Evolutionary conservation across 1,284 basidiomycete species (phyloP).

Genomic region (Takashimella tepidaria): DNA sequence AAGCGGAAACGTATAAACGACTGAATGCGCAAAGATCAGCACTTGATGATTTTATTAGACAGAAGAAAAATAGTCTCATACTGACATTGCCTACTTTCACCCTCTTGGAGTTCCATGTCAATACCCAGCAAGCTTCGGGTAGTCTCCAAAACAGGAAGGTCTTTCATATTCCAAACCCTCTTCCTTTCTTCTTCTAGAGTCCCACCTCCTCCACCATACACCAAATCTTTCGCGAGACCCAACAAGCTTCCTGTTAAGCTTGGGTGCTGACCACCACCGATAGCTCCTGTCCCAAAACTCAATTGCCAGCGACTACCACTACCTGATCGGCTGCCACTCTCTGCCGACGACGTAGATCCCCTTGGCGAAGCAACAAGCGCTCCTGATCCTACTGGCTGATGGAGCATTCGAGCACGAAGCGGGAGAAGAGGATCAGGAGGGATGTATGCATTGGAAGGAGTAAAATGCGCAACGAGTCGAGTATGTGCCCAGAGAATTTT

Average conservation of each 20-base stretch:
- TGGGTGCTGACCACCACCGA: slow-evolving; percentile 39
- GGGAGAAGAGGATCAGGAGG: slow-evolving; percentile 48
- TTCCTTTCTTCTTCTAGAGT: slow-evolving; percentile 46
- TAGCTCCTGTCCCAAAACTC: slow-evolving; percentile 43
- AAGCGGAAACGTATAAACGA: slow-evolving; percentile 67
- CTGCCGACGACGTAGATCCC: slow-evolving; percentile 8
- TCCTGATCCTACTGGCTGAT: slow-evolving; percentile 47
- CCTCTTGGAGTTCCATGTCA: slow-evolving; percentile 39
- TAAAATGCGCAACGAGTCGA: slow-evolving; percentile 41
- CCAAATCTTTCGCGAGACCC: slow-evolving; percentile 43
- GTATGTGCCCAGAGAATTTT: slow-evolving; percentile 47
- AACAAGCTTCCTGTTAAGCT: slow-evolving; percentile 47
- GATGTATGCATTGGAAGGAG: slow-evolving; percentile 45
- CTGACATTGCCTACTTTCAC: slow-evolving; percentile 42
- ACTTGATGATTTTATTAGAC: too few species aligned
- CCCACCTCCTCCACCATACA: slow-evolving; percentile 37
- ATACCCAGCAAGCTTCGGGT: slow-evolving; percentile 42
- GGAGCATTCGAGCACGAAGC: slow-evolving; percentile 41
- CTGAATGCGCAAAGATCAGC: slow-evolving; percentile 49
- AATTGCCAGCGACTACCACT: slow-evolving; percentile 28
- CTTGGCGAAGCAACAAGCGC: slow-evolving; percentile 29
- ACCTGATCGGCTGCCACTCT: not conserved
- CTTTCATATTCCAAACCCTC: slow-evolving; percentile 45
- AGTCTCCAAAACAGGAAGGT: slow-evolving; percentile 46
- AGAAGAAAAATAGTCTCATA: too few species aligned